These are phyloP conservation scores for Microglena sp. DNA, from an alignment of 139 green algal species.

Conservation along the genomic window DNA sequence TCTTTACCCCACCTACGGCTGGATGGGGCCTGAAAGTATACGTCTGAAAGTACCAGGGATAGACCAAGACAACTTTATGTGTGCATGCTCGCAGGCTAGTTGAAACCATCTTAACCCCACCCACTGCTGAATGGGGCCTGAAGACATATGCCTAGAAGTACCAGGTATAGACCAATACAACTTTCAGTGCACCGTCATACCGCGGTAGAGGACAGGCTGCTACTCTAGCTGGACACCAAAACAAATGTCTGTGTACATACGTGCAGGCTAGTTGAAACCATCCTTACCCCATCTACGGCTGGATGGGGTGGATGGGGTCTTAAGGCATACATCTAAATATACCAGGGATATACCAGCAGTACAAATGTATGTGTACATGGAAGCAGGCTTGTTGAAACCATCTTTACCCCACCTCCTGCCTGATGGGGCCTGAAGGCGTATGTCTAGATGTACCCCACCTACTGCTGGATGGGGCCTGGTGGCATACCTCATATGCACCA, in stretches of 20 bases:
- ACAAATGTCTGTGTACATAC: not conserved
- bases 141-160: not conserved
- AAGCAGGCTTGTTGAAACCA: not conserved
- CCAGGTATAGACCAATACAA: not conserved
- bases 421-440: too few species aligned
- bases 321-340: too few species aligned
- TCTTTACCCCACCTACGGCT: not conserved
- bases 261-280: too few species aligned
- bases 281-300: too few species aligned
- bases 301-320: not conserved
- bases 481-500: not conserved
- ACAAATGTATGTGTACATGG: not conserved
- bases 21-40: not conserved
- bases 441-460: too few species aligned
- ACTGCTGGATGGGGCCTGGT: not conserved
- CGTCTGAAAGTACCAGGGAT: not conserved
- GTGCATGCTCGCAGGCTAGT: not conserved
- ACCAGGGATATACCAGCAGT: too few species aligned
- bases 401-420: not conserved
- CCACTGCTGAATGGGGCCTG: too few species aligned
- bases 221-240: not conserved
- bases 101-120: not conserved
- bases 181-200: not conserved
- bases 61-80: not conserved
- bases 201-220: not conserved